Evolutionary conservation across 2,329 filamentous ascomycete species (phyloP).

Genomic region (Ascochyta lentis): DNA sequence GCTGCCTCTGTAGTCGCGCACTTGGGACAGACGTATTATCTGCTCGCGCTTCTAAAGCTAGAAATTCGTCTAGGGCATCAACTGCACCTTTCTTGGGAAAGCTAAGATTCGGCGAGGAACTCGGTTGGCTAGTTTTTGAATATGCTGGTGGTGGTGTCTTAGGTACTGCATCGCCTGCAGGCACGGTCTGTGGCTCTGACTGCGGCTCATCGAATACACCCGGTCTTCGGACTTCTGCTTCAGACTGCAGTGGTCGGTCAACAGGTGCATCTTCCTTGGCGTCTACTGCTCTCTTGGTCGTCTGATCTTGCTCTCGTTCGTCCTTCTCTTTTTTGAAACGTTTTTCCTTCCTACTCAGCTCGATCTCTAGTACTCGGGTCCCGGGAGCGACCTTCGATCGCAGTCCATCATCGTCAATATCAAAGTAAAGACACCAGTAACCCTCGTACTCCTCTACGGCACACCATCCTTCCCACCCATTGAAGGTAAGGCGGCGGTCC

Average conservation of each 20-base stretch:
- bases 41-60: background rate
- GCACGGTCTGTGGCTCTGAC: background rate
- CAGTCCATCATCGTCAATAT: conserved; percentile 52
- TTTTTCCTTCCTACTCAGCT: conserved; percentile 61
- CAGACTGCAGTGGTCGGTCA: conserved; percentile 30
- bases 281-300: conserved; percentile 37
- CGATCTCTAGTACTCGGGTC: conserved; percentile 62
- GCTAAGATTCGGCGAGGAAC: background rate
- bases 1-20: background rate
- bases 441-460: conserved; percentile 47
- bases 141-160: conserved; percentile 38
- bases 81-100: background rate
- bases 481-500: conserved; percentile 47
- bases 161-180: conserved; percentile 1
- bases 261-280: conserved; percentile 33
- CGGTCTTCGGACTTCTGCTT: conserved; percentile 25
- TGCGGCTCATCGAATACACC: conserved; percentile 18
- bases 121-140: background rate
- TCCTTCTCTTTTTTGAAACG: conserved; percentile 43
- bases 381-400: conserved; percentile 54
- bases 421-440: conserved; percentile 54
- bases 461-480: conserved; percentile 49
- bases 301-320: conserved; percentile 39
- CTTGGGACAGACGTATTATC: background rate
- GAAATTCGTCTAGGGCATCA: background rate